A percentile compares a stretch with the other conserved stretches of the same genome.
Evolutionary conservation across 306 rosid genomes (phyloP).

Genomic region (Erythrophleum fordii): DNA sequence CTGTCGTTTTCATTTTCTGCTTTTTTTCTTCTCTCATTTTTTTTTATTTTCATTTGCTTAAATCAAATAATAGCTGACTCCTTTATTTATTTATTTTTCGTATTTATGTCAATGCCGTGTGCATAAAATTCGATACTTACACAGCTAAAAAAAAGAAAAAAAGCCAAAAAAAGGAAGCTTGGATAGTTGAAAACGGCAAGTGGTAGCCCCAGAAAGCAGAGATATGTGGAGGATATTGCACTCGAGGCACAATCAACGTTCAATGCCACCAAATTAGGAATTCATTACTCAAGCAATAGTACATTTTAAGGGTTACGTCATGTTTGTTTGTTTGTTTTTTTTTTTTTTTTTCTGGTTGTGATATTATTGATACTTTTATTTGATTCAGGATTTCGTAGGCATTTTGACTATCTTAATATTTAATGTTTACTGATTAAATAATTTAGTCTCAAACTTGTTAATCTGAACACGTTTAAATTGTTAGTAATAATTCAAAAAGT

Average conservation of each 20-base stretch:
- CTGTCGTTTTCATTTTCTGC: neutral
- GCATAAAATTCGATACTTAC: neutral
- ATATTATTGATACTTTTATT: too few relatives aligned
- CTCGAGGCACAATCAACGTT: neutral
- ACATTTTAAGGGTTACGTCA: neutral
- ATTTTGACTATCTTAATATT: neutral
- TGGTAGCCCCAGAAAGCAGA: neutral
- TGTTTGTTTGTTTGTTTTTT: neutral
- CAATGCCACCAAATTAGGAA: neutral
- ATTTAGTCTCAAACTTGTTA: neutral
- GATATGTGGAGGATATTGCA: neutral
- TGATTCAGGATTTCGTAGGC: neutral
- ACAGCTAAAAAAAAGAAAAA: neutral
- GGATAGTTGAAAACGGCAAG: neutral
- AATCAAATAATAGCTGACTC: neutral
- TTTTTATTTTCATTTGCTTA: neutral
- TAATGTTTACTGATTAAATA: neutral
- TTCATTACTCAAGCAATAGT: neutral
- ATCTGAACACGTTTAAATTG: neutral
- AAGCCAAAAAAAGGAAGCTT: neutral
- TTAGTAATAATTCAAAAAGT: neutral
- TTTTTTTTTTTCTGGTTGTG: too few relatives aligned
- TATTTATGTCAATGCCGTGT: neutral
- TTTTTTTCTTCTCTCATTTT: neutral
- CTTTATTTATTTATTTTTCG: neutral